Base-by-base conservation (phyloP, 768 basidiomycete species). In the Boletus sp. region DNA sequence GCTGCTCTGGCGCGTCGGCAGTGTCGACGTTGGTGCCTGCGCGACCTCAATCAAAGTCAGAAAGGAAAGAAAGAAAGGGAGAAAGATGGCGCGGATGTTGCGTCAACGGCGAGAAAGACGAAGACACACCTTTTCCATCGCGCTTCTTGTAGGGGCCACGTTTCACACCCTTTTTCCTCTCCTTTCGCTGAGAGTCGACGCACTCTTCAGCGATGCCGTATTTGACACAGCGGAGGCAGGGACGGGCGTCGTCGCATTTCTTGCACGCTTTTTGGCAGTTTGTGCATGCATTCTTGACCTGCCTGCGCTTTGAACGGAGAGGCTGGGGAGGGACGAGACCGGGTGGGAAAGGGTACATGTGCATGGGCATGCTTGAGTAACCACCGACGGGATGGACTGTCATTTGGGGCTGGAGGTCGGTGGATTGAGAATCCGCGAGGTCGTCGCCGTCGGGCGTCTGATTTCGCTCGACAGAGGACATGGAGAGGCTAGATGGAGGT, bases 61-160 rank as follows among this genome's bases (percentile, higher is more conserved):
- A 75, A 68, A 70, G 53, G 63, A 67, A 56, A 54, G 56, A 39
- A 50, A 46, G 19, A 46, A 35, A 13, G 33, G 27, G 50, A 25
- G 40, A 25, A 27, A 47, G 49, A 50, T 10, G 39, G 40, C 6
- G 23, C 8, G 54, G 27, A 38, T 39, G 65, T 63, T 58, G 59
- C 46, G 52, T 55, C 52, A 53, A 57, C 45, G 58, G 57, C 54
- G 47, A 64, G 61, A 71, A 70, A 61, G 68, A 65, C 67, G 48
- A 59, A 68, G 58, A 72, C 84, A 72, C 68, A 90, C 88, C 82
- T 81, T 87, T 89, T 81, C 83, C 84, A 88, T 90, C 88, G 84
- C 88, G 88, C 84, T 91, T 92, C 90, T 91, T 91, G 87, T 92
- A 92, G 72, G 90, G 90, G 42, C 89, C 89, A 66, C 89, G 76